Conservation (phyloP, 805 yeast species). For the Metschnikowia corniflorae region DNA sequence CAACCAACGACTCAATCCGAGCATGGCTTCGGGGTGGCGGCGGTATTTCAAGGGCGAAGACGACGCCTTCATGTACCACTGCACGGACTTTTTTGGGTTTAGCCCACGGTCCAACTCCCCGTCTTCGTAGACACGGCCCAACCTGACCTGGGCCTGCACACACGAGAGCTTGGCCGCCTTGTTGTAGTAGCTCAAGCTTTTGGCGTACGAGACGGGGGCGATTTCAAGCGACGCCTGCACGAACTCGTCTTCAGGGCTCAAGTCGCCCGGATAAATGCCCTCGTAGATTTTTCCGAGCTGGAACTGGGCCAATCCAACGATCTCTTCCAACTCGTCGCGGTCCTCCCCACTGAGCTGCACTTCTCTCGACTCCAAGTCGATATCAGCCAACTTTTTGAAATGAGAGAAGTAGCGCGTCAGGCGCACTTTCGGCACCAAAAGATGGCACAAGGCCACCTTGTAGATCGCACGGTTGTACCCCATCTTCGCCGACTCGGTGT, state of each 20-base stretch:
- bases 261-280: constrained; percentile 44
- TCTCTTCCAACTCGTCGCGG: constrained; percentile 38
- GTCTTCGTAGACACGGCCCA: constrained; percentile 40
- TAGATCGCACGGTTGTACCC: constrained; percentile 46
- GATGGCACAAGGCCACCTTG: constrained; percentile 35
- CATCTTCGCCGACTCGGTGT: constrained; percentile 36
- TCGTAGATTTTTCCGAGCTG: constrained; percentile 43
- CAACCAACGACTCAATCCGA: constrained; percentile 42
- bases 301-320: constrained; percentile 39
- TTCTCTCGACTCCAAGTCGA: constrained; percentile 32
- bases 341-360: constrained; percentile 36
- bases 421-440: constrained; percentile 33
- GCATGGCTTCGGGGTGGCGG: constrained; percentile 44
- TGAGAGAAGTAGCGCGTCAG: constrained; percentile 35
- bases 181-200: constrained; percentile 40
- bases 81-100: constrained; percentile 41
- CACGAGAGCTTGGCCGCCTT: constrained; percentile 40
- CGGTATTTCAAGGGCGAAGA: constrained; percentile 37
- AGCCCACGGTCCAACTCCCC: constrained; percentile 40
- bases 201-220: constrained; percentile 42
- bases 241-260: constrained; percentile 34
- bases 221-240: constrained; percentile 30
- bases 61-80: constrained; percentile 43
- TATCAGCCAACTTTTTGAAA: constrained; percentile 34
- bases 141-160: constrained; percentile 38